Evolutionary conservation across 2,329 filamentous ascomycete species (phyloP).

Genomic region (Graphiopsis chlorocephala): DNA sequence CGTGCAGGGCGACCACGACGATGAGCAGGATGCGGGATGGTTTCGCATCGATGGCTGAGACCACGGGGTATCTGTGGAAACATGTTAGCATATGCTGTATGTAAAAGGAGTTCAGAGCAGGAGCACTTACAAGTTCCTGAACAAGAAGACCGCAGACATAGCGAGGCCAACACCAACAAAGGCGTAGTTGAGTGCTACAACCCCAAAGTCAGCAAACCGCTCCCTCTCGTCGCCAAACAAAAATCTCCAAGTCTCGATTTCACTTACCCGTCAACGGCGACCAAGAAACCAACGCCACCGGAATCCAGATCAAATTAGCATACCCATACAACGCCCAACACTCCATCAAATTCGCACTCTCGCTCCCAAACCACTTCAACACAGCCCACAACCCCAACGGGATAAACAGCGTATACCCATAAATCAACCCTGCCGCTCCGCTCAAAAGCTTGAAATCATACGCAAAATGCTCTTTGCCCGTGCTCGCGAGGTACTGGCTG

Average conservation of each 20-base stretch:
- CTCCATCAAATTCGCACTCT: slow-evolving; percentile 88
- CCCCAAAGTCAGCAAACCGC: slow-evolving; percentile 16
- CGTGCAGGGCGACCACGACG: slow-evolving; percentile 79
- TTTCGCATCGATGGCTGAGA: slow-evolving; percentile 89
- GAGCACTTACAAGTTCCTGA: slow-evolving; percentile 71
- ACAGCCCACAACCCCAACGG: slow-evolving; percentile 83
- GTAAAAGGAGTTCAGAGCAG: not conserved
- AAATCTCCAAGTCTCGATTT: not conserved
- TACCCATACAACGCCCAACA: slow-evolving; percentile 96
- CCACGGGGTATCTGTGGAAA: slow-evolving; percentile 60
- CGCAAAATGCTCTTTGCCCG: slow-evolving; percentile 68
- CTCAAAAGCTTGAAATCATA: slow-evolving; percentile 91
- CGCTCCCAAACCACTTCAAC: slow-evolving; percentile 92
- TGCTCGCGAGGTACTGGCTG: slow-evolving; percentile 76
- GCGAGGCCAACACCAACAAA: slow-evolving; percentile 87
- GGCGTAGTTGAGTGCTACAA: slow-evolving; percentile 75
- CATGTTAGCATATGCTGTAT: slow-evolving; percentile 5
- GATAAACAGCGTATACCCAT: slow-evolving; percentile 85
- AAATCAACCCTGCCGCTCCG: slow-evolving; percentile 86
- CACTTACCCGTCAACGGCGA: slow-evolving; percentile 67
- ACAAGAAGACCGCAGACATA: slow-evolving; percentile 75
- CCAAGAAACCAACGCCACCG: slow-evolving; percentile 88
- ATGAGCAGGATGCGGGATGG: slow-evolving; percentile 85
- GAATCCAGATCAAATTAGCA: slow-evolving; percentile 95
- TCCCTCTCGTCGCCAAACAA: not conserved